Evolutionary conservation across 345 rosid species (phyloP).

Genomic region (Alliaria petiolata): DNA sequence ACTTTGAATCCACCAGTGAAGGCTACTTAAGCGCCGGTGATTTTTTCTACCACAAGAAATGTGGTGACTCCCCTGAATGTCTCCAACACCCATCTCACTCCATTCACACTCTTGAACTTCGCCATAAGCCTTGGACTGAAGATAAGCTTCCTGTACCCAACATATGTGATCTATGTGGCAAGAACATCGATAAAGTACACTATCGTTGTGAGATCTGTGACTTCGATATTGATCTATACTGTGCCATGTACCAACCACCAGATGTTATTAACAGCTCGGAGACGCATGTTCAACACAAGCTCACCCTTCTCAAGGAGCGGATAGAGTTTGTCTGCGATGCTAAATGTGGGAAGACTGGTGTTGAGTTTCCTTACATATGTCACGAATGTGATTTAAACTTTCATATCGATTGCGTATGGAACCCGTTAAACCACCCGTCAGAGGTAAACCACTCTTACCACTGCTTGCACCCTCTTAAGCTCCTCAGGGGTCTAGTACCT

Average conservation of each 20-base stretch:
- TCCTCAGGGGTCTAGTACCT: too few relatives aligned
- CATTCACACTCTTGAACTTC: too few relatives aligned
- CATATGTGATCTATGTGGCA: neutral
- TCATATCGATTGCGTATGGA: neutral
- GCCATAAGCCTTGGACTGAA: too few relatives aligned
- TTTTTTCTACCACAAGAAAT: too few relatives aligned
- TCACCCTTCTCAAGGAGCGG: neutral
- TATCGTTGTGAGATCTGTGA: neutral
- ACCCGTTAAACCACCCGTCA: neutral
- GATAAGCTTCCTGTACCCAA: too few relatives aligned
- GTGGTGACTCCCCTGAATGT: too few relatives aligned
- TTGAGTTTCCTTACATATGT: neutral
- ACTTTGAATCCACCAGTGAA: too few relatives aligned
- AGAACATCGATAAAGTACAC: rapidly evolving
- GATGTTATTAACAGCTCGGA: neutral
- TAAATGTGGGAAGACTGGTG: neutral
- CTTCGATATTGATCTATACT: neutral
- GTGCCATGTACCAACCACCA: neutral
- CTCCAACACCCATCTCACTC: too few relatives aligned
- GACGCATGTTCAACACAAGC: neutral
- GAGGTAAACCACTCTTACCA: neutral
- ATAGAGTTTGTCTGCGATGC: neutral
- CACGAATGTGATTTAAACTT: neutral
- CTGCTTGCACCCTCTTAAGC: too few relatives aligned
- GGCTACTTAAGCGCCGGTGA: too few relatives aligned